A percentile compares a stretch with the other conserved stretches of the same genome.
These are phyloP conservation scores for Pelargonium citronellum DNA, from an alignment of 441 rosid genomes.

Conservation along the genomic window DNA sequence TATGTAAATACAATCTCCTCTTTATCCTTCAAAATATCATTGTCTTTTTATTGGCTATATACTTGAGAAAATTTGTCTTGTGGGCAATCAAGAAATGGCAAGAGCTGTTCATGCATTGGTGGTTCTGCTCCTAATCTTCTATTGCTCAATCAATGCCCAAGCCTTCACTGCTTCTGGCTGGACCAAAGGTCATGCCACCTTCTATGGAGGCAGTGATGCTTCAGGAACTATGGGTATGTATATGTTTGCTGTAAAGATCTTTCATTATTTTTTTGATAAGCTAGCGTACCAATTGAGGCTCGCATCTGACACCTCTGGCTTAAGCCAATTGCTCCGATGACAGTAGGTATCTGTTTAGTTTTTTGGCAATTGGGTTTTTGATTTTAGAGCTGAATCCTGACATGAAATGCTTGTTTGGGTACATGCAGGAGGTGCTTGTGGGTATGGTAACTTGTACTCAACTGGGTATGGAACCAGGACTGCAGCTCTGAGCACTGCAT, in stretches of 20 bases:
- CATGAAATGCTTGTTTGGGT: not conserved
- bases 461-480: constrained; percentile 60
- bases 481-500: constrained; percentile 64
- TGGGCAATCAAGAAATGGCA: constrained; percentile 33
- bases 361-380: not conserved
- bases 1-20: constrained; percentile 12
- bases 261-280: too few species aligned
- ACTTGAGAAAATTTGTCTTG: constrained; percentile 3
- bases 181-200: constrained; percentile 80
- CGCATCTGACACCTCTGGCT: too few species aligned
- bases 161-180: constrained; percentile 59
- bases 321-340: too few species aligned
- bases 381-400: not conserved
- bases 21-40: not conserved
- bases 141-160: constrained; percentile 25
- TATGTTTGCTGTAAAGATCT: not conserved
- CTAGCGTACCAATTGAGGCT: too few species aligned
- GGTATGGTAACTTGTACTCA: constrained; percentile 56
- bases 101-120: constrained; percentile 26
- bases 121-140: constrained; percentile 33
- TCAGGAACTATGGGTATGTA: constrained; percentile 90
- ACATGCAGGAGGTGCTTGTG: constrained; percentile 64
- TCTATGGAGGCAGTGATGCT: constrained; percentile 91
- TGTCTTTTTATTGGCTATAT: not conserved
- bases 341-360: too few species aligned